A percentile compares a stretch with the other conserved stretches of the same genome.
Conservation (phyloP, 164 flowering plant genomes). For the Taxillus chinensis region DNA sequence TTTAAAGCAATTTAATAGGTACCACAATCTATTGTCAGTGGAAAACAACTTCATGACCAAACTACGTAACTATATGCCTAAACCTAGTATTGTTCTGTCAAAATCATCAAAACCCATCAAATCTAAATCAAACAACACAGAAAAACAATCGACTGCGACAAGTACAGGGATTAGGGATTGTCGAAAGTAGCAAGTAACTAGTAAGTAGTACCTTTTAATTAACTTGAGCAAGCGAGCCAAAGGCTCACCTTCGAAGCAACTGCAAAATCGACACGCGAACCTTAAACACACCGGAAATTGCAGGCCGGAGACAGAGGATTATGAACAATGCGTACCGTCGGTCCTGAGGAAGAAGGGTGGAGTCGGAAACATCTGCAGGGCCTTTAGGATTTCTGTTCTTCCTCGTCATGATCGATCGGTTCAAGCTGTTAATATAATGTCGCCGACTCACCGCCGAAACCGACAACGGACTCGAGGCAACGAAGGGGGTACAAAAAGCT, state of each 20-base stretch:
- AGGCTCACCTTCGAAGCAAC: conserved; percentile 52
- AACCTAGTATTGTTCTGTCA: not conserved
- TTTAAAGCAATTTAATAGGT: too few relatives aligned
- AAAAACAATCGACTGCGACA: not conserved
- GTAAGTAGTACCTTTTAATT: conserved; percentile 30
- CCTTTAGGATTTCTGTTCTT: conserved; percentile 16
- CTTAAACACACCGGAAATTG: not conserved
- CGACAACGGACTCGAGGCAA: too few relatives aligned
- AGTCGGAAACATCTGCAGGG: conserved; percentile 8
- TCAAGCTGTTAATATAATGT: not conserved
- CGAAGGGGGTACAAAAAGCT: too few relatives aligned
- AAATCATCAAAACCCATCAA: too few relatives aligned
- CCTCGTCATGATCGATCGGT: conserved; percentile 10
- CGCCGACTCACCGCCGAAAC: too few relatives aligned
- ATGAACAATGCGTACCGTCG: conserved; percentile 8
- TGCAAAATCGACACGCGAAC: conserved; percentile 6
- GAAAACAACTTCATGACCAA: not conserved
- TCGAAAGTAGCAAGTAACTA: not conserved
- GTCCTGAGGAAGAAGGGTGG: conserved; percentile 9
- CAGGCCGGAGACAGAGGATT: too few relatives aligned
- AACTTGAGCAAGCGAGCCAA: conserved; percentile 35
- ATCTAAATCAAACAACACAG: not conserved
- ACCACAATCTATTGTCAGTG: too few relatives aligned
- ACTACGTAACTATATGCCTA: not conserved
- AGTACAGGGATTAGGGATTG: not conserved